Percentiles rank a stretch among this genome's conserved stretches.
Conservation (phyloP, 2,329 filamentous ascomycete species). For the Pezicula carpinea region DNA sequence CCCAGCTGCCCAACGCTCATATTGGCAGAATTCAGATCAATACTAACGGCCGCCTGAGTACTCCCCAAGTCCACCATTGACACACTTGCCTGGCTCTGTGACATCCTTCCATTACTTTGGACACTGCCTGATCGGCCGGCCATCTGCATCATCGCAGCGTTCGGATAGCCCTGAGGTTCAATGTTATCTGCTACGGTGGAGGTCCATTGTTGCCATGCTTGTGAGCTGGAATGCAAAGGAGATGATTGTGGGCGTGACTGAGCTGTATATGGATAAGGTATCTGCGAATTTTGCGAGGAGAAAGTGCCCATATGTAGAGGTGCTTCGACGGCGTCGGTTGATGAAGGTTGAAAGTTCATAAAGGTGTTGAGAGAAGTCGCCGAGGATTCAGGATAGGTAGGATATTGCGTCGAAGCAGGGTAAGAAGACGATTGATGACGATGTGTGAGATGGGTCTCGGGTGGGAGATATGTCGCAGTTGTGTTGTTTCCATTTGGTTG, state of each 20-base stretch:
- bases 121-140: constrained; percentile 10
- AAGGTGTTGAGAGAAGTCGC: constrained; percentile 10
- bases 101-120: too few species aligned
- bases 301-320: constrained; percentile 21
- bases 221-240: constrained; percentile 15
- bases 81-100: too few species aligned
- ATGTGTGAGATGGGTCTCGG: constrained; percentile 13
- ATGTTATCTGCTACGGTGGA: constrained; percentile 22
- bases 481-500: constrained; percentile 8
- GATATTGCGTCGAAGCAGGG: constrained; percentile 26
- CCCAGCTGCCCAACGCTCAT: constrained; percentile 4
- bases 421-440: constrained; percentile 24
- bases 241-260: constrained; percentile 11
- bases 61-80: constrained; percentile 9
- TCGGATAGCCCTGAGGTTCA: constrained; percentile 27
- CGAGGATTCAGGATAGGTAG: constrained; percentile 19
- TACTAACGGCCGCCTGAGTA: background rate
- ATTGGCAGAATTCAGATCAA: background rate
- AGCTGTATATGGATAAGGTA: constrained; percentile 18
- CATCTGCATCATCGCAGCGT: constrained; percentile 26
- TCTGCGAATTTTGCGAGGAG: constrained; percentile 24
- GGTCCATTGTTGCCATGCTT: constrained; percentile 29
- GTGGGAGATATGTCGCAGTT: constrained; percentile 11
- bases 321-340: constrained; percentile 16
- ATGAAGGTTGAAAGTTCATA: constrained; percentile 9